Base-by-base conservation (phyloP, 2,329 filamentous ascomycete genomes). In the Colletotrichum graminicola region DNA sequence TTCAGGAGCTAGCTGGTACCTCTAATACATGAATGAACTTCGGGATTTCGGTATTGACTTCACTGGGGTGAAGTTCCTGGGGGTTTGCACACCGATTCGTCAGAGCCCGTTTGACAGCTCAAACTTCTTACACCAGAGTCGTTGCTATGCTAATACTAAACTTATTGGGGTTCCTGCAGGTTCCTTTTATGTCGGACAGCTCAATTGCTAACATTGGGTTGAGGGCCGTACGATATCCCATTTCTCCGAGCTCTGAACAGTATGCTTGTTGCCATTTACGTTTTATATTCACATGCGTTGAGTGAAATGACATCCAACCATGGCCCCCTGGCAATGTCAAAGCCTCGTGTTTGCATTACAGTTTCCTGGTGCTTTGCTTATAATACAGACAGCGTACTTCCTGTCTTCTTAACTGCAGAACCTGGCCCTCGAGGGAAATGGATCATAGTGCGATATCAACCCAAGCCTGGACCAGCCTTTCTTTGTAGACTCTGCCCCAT, bases 111-210 rank as follows among this genome's bases (percentile, higher is more conserved):
- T 4, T 18, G 29, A 8, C 51, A 34, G 29, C 7, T 34, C 16
- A 54, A 14, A 34, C 2, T n/a, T 8, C 51, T 21, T 3, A 18
- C 18, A 32, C 7, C 7, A n/a, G 29, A 54, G 16, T n/a, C 51
- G 7, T 54, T n/a, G 11, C 16, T 34, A 54, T 16, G 18, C 29
- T 12, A n/a, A 21, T n/a, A 18, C 4, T 6, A 10, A 34, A 34
- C 10, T 54, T 5, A n/a, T 8, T 1, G 21, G 3, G 7, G 2
- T 23, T 4, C 5, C 2, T 6, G 4, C 5, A 2, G 11, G 8
- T 26, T 23, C 1, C 16, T 18, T 56, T 32, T 10, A 0, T 18
- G 8, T 16, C 32, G 2, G n/a, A n/a, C 32, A 36, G 21, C 21
- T 39, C 21, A 8, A 2, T 8, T 2, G 21, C 7, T n/a, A 36